Evolutionary conservation across 23 red algal genomes (phyloP).

Genomic region (Gracilariopsis chorda): DNA sequence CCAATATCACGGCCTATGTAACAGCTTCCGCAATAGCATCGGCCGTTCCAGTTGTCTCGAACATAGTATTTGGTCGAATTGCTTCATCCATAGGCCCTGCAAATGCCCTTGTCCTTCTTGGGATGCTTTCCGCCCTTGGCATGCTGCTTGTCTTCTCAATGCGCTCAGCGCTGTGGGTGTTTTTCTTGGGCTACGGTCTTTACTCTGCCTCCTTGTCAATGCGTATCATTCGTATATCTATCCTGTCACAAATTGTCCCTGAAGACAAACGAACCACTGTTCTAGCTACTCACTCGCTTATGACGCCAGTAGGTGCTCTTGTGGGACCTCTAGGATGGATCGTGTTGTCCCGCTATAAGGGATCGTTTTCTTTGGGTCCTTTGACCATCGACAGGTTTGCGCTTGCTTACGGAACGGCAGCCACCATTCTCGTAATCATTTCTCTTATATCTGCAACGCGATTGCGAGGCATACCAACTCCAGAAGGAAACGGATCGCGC

Average conservation of each 20-base stretch:
- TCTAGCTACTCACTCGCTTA: conserved; percentile 45
- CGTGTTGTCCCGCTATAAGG: not conserved
- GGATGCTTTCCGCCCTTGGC: not conserved
- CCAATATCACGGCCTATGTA: conserved; percentile 51
- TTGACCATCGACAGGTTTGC: conserved; percentile 46
- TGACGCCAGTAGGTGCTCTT: conserved; percentile 57
- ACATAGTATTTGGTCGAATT: conserved; percentile 37
- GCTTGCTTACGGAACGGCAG: conserved; percentile 1
- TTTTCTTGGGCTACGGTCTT: conserved; percentile 41
- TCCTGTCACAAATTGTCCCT: conserved; percentile 39
- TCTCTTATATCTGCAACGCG: not conserved
- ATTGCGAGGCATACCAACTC: not conserved
- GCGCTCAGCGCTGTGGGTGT: not conserved
- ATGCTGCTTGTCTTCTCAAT: conserved; percentile 12
- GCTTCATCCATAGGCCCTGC: conserved; percentile 23
- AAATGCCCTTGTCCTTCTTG: conserved; percentile 15
- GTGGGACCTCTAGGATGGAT: conserved; percentile 52
- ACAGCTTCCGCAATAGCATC: conserved; percentile 11
- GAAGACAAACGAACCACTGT: conserved; percentile 31
- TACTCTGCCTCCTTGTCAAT: conserved; percentile 33
- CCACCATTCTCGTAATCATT: not conserved
- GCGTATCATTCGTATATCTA: conserved; percentile 41
- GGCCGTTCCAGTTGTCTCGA: conserved; percentile 45
- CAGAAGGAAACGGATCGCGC: not conserved
- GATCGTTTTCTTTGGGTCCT: not conserved